Conservation (phyloP, 371 early-diverging fungal species). For the Mortierella sp. region DNA sequence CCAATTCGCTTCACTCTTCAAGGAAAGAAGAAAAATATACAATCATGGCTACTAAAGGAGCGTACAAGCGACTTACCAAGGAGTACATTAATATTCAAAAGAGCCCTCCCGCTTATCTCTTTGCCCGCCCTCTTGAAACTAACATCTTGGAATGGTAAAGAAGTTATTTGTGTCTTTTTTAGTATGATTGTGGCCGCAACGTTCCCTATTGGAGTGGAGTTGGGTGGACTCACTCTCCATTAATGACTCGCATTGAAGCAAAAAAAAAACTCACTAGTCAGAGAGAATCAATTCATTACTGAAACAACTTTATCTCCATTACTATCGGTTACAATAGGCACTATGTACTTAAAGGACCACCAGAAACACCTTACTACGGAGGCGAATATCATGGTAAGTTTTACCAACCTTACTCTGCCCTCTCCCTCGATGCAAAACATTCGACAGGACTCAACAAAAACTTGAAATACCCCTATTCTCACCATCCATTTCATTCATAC, state of each 20-base stretch:
- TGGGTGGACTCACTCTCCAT: neutral
- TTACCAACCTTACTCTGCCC: neutral
- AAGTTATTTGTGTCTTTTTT: neutral
- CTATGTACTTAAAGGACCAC: constrained; percentile 95
- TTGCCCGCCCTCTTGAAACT: constrained; percentile 91
- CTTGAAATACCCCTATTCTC: too few relatives aligned
- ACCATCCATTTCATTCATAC: neutral
- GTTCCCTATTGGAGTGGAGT: neutral
- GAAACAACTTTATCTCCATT: too few relatives aligned
- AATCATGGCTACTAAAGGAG: constrained; percentile 92
- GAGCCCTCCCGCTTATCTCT: constrained; percentile 60
- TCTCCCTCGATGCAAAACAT: constrained; percentile 3
- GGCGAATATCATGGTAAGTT: constrained; percentile 94
- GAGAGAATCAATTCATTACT: too few relatives aligned
- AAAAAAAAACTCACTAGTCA: too few relatives aligned
- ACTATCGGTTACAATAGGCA: too few relatives aligned
- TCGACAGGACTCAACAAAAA: neutral
- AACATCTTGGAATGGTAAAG: constrained; percentile 96
- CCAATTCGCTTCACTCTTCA: neutral
- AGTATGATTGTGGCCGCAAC: constrained; percentile 1
- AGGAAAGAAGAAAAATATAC: neutral
- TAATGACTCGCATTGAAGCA: constrained; percentile 1
- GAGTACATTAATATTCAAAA: constrained; percentile 89
- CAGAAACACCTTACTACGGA: constrained; percentile 88
- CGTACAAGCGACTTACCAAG: constrained; percentile 89